Percentiles rank a stretch among this genome's conserved stretches.
Conservation (phyloP, 2,329 filamentous ascomycete genomes). For the Pseudocercospora fijiensis region DNA sequence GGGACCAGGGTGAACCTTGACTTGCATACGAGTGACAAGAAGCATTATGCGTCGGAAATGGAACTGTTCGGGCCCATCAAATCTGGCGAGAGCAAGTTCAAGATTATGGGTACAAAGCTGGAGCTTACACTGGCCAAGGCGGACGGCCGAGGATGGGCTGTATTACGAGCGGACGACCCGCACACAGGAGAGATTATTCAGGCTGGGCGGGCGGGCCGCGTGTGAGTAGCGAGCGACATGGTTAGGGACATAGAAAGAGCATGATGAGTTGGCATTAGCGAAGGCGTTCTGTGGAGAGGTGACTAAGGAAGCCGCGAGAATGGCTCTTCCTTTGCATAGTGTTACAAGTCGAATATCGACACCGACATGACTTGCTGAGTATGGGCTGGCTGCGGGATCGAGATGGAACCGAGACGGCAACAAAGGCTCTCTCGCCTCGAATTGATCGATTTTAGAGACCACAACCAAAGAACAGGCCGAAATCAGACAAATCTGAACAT, state of each 20-base stretch:
- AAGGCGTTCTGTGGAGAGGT: constrained; percentile 14
- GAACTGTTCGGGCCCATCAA: constrained; percentile 77
- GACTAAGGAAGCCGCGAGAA: neutral
- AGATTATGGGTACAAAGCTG: constrained; percentile 84
- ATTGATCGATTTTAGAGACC: neutral
- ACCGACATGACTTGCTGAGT: neutral
- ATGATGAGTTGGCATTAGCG: constrained; percentile 5
- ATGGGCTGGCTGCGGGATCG: neutral
- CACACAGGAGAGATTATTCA: constrained; percentile 81
- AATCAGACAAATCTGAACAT: neutral
- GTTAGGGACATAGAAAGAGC: neutral
- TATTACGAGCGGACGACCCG: constrained; percentile 74
- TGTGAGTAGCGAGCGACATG: constrained; percentile 21
- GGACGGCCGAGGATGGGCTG: constrained; percentile 79
- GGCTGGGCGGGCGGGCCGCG: constrained; percentile 72
- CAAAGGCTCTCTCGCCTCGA: neutral
- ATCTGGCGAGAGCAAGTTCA: constrained; percentile 69
- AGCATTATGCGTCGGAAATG: constrained; percentile 73
- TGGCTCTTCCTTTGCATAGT: neutral
- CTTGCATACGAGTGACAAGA: constrained; percentile 80
- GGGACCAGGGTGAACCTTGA: constrained; percentile 67
- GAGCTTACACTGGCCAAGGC: constrained; percentile 74
- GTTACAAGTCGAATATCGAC: neutral
- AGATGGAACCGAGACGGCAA: neutral
- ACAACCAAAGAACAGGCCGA: neutral